Percentiles rank a stretch among this genome's conserved stretches.
phyloP scores from a whole-genome alignment of 2,329 filamentous ascomycete genomes.

The Sporothrix humicola region DNA sequence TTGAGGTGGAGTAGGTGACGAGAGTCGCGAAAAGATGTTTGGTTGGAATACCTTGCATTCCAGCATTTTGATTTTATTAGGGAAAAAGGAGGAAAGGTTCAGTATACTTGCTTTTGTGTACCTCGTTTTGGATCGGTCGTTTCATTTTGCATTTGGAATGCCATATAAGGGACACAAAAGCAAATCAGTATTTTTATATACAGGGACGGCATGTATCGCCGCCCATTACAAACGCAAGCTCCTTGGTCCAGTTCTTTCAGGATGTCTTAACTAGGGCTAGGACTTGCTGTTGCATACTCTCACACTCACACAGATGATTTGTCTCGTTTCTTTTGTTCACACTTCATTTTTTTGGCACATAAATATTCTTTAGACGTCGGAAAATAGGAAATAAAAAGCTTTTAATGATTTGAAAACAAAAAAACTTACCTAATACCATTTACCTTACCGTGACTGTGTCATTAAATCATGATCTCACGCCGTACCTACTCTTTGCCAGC shows the following conservation, averaged over 20 bases:
- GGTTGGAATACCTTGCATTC: neutral
- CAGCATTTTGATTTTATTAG: neutral
- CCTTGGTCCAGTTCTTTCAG: neutral
- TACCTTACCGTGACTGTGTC: neutral
- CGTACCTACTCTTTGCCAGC: neutral
- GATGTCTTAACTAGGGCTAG: slow-evolving; percentile 10
- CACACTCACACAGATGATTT: neutral
- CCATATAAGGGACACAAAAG: neutral
- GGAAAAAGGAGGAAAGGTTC: neutral
- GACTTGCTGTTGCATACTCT: neutral
- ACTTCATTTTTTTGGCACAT: slow-evolving; percentile 16
- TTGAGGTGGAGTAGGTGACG: neutral
- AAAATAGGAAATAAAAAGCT: slow-evolving; percentile 11
- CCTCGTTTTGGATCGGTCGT: neutral
- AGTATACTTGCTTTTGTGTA: neutral
- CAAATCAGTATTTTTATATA: neutral
- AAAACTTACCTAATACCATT: neutral
- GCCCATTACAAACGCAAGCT: neutral
- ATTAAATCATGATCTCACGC: neutral
- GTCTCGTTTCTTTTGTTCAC: slow-evolving; percentile 26
- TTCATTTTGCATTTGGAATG: neutral
- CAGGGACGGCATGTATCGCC: neutral
- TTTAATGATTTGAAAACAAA: slow-evolving; percentile 13
- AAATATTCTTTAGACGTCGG: slow-evolving; percentile 14
- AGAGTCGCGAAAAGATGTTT: too few relatives aligned